Base-by-base conservation (phyloP, 441 rosid species). In the Adansonia grandidieri region DNA sequence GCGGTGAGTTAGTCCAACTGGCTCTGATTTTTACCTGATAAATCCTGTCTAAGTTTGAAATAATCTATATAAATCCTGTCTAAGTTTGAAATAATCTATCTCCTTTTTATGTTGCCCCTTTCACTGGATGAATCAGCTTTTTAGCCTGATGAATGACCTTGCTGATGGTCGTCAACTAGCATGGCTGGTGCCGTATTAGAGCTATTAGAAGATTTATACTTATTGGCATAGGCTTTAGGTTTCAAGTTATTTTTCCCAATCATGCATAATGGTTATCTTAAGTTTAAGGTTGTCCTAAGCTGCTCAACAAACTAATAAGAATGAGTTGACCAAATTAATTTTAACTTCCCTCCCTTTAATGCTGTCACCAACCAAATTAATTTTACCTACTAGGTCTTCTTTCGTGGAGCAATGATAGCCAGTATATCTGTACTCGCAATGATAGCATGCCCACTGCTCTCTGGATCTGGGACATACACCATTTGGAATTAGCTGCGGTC, bases 391-490 rank as follows among this genome's bases (percentile, higher is more conserved):
- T 86, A 94, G 99, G 98, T 77, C 91, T 94, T 76, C 74, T 94
- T 83, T 91, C 98, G 17, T 96, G 99, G 99, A 96, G 98, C 91
- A 90, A 81, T 51, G 98, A 94, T 77, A 92, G 98, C 86, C 96
- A 83, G 56, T 96, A 89, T 80, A 87, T 93, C 42, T 94, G 91
- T 79, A 94, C 98, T 72, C 91, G 97, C 13, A 96, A 91, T 48
- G 99, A 96, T 76, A 91, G 93, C 84, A 91, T 96, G 99, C 98
- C 96, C 0, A 89, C 93, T 73, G 90, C 91, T 71, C 83, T 96
- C 22, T 96, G 98, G 99, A 89, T 96, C 77, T 96, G 99, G 98
- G 96, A 94, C 86, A 91, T 96, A 72, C 85, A 74, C 70, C 90
- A 75, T 78, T 92, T 91, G 9, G 99, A 96, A 84, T 91, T 92